phyloP scores from a whole-genome alignment of 768 basidiomycete genomes.

The Suillus fuscotomentosus region DNA sequence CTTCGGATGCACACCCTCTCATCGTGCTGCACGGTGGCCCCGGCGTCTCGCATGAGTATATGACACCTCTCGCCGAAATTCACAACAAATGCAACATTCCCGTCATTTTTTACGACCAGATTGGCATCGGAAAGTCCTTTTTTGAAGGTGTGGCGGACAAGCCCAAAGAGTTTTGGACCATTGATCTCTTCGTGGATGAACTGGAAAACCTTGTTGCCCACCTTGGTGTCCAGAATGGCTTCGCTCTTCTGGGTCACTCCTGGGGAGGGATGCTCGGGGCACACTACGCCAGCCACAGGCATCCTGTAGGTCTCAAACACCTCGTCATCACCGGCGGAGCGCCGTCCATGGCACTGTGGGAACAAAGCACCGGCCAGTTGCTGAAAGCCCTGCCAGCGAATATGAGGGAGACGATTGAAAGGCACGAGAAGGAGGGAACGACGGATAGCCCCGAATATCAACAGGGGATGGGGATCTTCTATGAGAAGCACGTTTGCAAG shows the following conservation, averaged over 20 bases:
- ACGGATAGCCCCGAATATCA: slow-evolving; percentile 25
- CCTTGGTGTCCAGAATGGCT: slow-evolving; percentile 38
- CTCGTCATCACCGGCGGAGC: slow-evolving; percentile 27
- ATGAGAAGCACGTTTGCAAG: slow-evolving; percentile 28
- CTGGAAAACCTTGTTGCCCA: slow-evolving; percentile 43
- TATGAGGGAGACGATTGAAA: slow-evolving; percentile 16
- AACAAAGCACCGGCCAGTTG: slow-evolving; percentile 13
- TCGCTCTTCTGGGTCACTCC: slow-evolving; percentile 46
- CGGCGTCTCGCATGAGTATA: slow-evolving; percentile 41
- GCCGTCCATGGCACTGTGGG: slow-evolving; percentile 23
- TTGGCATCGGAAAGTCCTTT: slow-evolving; percentile 39
- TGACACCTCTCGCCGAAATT: slow-evolving; percentile 34
- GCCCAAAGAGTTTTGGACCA: slow-evolving; percentile 34
- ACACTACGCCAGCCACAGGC: slow-evolving; percentile 30
- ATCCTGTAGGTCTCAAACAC: slow-evolving; percentile 33
- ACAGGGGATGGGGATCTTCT: slow-evolving; percentile 19
- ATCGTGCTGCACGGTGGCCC: slow-evolving; percentile 56
- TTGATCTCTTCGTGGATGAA: slow-evolving; percentile 48
- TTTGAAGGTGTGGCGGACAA: slow-evolving; percentile 32
- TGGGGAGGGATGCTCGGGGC: slow-evolving; percentile 49
- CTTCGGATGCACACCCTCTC: slow-evolving; percentile 38
- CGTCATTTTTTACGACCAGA: slow-evolving; percentile 45
- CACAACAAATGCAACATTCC: slow-evolving; percentile 20
- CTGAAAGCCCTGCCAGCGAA: slow-evolving; percentile 20
- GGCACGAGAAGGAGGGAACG: slow-evolving; percentile 27